These are phyloP conservation scores for Cantharellus cinnabarinus DNA, from an alignment of 768 basidiomycete genomes.

Conservation along the genomic window DNA sequence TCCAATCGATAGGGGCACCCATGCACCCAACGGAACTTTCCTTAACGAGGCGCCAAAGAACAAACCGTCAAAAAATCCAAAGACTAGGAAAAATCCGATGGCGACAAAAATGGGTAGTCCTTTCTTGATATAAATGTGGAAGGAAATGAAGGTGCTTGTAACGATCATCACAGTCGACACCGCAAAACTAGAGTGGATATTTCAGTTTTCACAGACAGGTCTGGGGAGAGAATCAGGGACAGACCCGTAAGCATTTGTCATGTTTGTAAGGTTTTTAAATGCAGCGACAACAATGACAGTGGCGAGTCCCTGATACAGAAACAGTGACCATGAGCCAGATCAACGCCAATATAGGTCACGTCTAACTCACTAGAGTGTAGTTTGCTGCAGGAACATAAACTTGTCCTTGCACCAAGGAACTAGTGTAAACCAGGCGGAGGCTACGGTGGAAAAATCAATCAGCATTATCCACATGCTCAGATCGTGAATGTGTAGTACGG, in stretches of 20 bases:
- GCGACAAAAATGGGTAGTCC: constrained; percentile 11
- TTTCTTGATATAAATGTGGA: constrained; percentile 16
- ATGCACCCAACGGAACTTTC: constrained; percentile 47
- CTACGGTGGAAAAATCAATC: constrained; percentile 8
- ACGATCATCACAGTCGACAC: constrained; percentile 17
- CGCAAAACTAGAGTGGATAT: constrained; percentile 5
- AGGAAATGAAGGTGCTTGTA: constrained; percentile 15
- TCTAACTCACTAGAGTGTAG: constrained; percentile 22
- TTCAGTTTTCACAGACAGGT: neutral
- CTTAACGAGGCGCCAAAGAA: constrained; percentile 46
- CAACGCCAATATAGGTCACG: neutral
- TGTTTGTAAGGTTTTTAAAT: constrained; percentile 29
- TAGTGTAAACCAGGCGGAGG: constrained; percentile 38
- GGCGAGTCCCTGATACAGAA: constrained; percentile 12
- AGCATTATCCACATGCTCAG: neutral
- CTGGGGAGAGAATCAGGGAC: neutral
- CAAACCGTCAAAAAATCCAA: constrained; percentile 43
- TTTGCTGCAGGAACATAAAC: constrained; percentile 46
- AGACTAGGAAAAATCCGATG: constrained; percentile 17
- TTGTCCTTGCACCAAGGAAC: constrained; percentile 38
- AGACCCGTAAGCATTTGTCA: constrained; percentile 32
- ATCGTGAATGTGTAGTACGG: constrained; percentile 15
- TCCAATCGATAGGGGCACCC: constrained; percentile 45
- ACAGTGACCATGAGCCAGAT: neutral
- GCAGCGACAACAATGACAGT: constrained; percentile 35